Evolutionary conservation across 768 basidiomycete genomes (phyloP).

Genomic region (Suillus alpinus): DNA sequence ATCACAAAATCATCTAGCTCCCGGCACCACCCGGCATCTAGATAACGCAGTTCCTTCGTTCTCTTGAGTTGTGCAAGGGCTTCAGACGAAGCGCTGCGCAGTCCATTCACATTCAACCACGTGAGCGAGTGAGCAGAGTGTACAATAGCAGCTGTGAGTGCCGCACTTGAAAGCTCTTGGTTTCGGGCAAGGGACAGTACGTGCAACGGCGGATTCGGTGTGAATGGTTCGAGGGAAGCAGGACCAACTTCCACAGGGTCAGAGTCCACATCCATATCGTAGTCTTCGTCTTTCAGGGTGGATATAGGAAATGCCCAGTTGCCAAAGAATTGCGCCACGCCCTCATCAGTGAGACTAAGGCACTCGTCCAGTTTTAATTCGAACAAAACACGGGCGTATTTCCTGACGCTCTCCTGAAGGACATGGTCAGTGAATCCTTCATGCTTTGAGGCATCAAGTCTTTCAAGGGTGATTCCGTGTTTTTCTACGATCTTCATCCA

Average conservation of each 20-base stretch:
- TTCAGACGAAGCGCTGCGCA: conserved; percentile 59
- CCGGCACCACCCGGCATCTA: conserved; percentile 88
- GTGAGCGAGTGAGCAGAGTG: conserved; percentile 64
- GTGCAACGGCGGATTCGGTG: conserved; percentile 45
- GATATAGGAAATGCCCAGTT: conserved; percentile 38
- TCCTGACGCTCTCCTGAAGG: conserved; percentile 57
- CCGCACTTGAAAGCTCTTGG: conserved; percentile 43
- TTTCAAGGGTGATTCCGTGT: conserved; percentile 53
- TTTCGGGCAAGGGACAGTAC: conserved; percentile 65
- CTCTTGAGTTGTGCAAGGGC: conserved; percentile 37
- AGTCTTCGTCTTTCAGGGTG: conserved; percentile 7
- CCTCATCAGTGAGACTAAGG: conserved; percentile 64
- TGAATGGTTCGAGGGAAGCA: conserved; percentile 3
- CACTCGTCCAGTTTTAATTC: conserved; percentile 55
- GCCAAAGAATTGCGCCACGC: conserved; percentile 67
- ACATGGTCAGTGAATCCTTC: conserved; percentile 55
- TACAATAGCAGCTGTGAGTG: conserved; percentile 60
- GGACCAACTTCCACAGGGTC: not conserved
- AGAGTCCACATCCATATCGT: conserved; percentile 22
- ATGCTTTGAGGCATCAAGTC: conserved; percentile 75
- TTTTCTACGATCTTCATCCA: conserved; percentile 52
- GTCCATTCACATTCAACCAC: conserved; percentile 71
- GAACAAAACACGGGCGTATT: conserved; percentile 44
- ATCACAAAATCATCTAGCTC: conserved; percentile 80
- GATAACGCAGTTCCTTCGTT: conserved; percentile 42